Evolutionary conservation across 148 eudicot genomes (phyloP).

Genomic region (Bassia scoparia): DNA sequence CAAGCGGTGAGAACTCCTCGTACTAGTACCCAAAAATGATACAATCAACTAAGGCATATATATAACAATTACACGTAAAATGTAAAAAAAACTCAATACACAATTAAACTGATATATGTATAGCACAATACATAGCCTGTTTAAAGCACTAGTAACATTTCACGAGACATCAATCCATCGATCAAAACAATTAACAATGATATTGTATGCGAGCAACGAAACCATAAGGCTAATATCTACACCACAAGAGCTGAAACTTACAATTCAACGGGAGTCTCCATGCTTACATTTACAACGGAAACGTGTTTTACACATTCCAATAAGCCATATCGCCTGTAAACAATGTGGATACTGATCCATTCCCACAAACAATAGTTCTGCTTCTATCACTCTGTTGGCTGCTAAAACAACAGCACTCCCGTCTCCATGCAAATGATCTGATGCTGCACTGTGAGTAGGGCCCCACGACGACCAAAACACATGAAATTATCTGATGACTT

Average conservation of each 20-base stretch:
- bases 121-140: no score
- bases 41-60: no score
- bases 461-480: conserved; percentile 82
- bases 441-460: conserved; percentile 72
- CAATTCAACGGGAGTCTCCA: not conserved
- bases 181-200: not conserved
- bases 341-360: not conserved
- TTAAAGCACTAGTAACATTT: no score
- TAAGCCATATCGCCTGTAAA: not conserved
- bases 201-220: not conserved
- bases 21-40: no score
- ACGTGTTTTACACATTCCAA: conserved; percentile 6
- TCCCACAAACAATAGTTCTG: not conserved
- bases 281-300: conserved; percentile 2
- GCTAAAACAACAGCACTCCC: conserved; percentile 33
- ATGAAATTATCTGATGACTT: conserved; percentile 95
- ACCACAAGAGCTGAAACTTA: not conserved
- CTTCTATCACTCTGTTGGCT: not conserved
- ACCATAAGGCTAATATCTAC: not conserved
- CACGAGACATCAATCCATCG: not conserved
- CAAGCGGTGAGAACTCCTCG: no score
- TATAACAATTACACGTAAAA: no score
- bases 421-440: conserved; percentile 64
- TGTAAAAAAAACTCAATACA: no score
- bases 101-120: no score